These are phyloP conservation scores for Mitragyna speciosa DNA, from an alignment of 257 asterid genomes.

Conservation along the genomic window DNA sequence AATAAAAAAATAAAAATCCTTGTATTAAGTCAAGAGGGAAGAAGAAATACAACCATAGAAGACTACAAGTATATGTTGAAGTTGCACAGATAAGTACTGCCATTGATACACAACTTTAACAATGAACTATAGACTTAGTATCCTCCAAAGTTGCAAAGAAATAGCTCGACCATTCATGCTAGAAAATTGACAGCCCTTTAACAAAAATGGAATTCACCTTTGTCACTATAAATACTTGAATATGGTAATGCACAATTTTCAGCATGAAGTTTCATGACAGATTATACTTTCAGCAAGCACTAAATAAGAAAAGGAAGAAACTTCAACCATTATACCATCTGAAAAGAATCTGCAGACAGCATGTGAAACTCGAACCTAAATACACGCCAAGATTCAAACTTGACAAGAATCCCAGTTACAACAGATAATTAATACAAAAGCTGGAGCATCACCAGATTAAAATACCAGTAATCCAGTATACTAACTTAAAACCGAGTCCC, in stretches of 20 bases:
- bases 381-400: background rate
- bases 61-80: background rate
- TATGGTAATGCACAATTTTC: background rate
- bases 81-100: background rate
- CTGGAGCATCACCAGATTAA: too few relatives aligned
- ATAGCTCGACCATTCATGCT: background rate
- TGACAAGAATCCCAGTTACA: conserved; percentile 18
- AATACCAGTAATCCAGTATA: too few relatives aligned
- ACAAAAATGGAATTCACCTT: background rate
- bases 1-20: background rate
- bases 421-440: too few relatives aligned
- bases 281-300: background rate
- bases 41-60: background rate
- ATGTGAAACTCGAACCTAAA: too few relatives aligned
- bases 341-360: too few relatives aligned
- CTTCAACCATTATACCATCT: background rate
- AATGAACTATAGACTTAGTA: too few relatives aligned
- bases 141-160: background rate
- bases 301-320: background rate
- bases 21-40: too few relatives aligned
- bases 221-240: background rate
- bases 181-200: background rate
- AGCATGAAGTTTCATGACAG: background rate
- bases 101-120: background rate
- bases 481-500: background rate